Evolutionary conservation across 495 filamentous ascomycete genomes (phyloP).

Genomic region (Staphylotrichum longicolle): DNA sequence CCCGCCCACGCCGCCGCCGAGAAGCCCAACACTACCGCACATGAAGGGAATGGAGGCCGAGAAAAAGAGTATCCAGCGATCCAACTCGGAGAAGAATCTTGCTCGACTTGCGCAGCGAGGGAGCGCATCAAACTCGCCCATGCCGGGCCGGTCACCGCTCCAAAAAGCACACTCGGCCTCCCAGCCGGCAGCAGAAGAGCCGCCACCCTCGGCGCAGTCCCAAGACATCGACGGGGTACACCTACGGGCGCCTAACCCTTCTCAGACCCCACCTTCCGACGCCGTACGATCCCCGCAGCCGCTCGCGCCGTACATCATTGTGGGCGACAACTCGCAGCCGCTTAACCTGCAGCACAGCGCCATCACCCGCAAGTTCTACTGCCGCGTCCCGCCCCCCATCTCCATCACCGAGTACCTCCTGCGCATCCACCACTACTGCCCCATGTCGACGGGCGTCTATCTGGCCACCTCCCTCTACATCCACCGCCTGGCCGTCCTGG

Average conservation of each 20-base stretch:
- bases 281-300: constrained; percentile 13
- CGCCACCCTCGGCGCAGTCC: not conserved
- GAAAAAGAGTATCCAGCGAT: constrained; percentile 55
- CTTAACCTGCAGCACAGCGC: constrained; percentile 69
- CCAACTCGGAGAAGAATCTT: constrained; percentile 50
- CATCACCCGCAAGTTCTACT: constrained; percentile 87
- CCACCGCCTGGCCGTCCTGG: constrained; percentile 69
- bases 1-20: constrained; percentile 68
- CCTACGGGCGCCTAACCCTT: constrained; percentile 24
- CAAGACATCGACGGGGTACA: constrained; percentile 47
- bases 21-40: constrained; percentile 58
- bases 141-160: constrained; percentile 22
- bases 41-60: constrained; percentile 57
- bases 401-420: constrained; percentile 79
- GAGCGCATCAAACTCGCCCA: constrained; percentile 21
- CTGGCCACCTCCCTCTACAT: constrained; percentile 93
- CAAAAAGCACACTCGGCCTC: constrained; percentile 14
- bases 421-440: constrained; percentile 85
- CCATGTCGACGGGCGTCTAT: constrained; percentile 94
- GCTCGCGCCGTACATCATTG: constrained; percentile 51
- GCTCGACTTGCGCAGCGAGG: constrained; percentile 38
- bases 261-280: constrained; percentile 23
- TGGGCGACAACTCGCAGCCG: constrained; percentile 61
- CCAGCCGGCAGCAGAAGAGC: constrained; percentile 10
- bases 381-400: constrained; percentile 77